Percentiles rank a stretch among this genome's conserved stretches.
Evolutionary conservation across 257 asterid species (phyloP).

Genomic region (Solanum verrucosum): DNA sequence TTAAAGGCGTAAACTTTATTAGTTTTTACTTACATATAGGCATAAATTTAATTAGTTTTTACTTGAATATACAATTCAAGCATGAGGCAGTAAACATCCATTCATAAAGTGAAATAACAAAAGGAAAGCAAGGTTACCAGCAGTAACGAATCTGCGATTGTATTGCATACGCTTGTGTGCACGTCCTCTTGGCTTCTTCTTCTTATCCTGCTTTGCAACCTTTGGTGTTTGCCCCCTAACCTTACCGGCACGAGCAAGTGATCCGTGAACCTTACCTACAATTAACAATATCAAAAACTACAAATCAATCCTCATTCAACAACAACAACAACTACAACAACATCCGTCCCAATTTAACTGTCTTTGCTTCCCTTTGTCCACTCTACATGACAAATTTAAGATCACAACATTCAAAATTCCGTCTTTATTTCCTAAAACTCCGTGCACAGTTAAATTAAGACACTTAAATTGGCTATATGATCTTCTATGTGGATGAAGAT

Average conservation of each 20-base stretch:
- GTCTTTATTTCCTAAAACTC: neutral
- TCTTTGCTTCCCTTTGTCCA: neutral
- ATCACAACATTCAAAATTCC: neutral
- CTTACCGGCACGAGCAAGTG: constrained; percentile 94
- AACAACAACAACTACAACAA: neutral
- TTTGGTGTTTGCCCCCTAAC: constrained; percentile 89
- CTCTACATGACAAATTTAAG: neutral
- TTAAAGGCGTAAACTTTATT: neutral
- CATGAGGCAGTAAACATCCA: neutral
- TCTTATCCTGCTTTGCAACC: constrained; percentile 82
- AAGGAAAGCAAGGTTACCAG: constrained; percentile 31
- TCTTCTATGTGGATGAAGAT: neutral
- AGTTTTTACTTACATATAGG: neutral
- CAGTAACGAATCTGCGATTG: constrained; percentile 88
- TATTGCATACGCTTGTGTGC: constrained; percentile 89
- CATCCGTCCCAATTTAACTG: neutral
- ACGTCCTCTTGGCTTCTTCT: constrained; percentile 92
- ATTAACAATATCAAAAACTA: neutral
- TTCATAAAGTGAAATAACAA: neutral
- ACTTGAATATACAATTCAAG: too few relatives aligned
- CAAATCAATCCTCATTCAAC: neutral
- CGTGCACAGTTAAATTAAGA: neutral
- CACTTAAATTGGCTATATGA: neutral
- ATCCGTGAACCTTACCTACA: constrained; percentile 91
- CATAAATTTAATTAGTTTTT: neutral